Base-by-base conservation (phyloP, 495 filamentous ascomycete genomes). In the Annulohypoxylon moriforme region DNA sequence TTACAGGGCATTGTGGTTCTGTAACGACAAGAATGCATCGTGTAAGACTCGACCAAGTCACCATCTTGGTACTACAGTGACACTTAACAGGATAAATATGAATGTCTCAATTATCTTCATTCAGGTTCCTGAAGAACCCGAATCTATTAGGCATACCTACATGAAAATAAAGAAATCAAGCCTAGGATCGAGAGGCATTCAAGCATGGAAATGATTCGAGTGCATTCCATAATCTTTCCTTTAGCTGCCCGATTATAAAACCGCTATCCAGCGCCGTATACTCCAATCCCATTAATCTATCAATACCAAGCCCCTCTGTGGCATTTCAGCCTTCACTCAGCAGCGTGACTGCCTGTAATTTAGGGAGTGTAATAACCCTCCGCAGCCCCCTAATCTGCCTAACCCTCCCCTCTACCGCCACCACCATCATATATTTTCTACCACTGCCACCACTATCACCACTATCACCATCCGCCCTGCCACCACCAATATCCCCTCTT, bases 251-350 rank as follows among this genome's bases (percentile, higher is more conserved):
- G 11, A 38, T 38, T 13, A 38, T 38, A 42, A 60, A 44, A 14
- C 57, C 38, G 13, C 33, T 22, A 33, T 22, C 58, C 40, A 16
- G 42, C 42, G 58, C 58, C 58, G 38, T 47, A 61, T 58, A 22
- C 33, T 52, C 33, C 18, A 58, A 40, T 14, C 33, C 11, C 9
- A 24, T 40, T 20, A 40, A 7, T 24, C 40, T 25, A 49, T 29
- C 13, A 16, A 49, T 33, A 3, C 59, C 58, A 4, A 44, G n/a
- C 6, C 9, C 4, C 22, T 44, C 27, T 46, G 29, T 22, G 14
- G 3, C 13, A 20, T 33, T 14, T 20, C 5, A 33, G 5, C 40
- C 22, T 6, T 9, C 10, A 5, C 33, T 34, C 4, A 18, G 22
- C 40, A 14, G 47, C n/a, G 10, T n/a, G n/a, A n/a, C n/a, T n/a